These are phyloP conservation scores for Begonia masoniana DNA, from an alignment of 306 rosid genomes.

Conservation along the genomic window DNA sequence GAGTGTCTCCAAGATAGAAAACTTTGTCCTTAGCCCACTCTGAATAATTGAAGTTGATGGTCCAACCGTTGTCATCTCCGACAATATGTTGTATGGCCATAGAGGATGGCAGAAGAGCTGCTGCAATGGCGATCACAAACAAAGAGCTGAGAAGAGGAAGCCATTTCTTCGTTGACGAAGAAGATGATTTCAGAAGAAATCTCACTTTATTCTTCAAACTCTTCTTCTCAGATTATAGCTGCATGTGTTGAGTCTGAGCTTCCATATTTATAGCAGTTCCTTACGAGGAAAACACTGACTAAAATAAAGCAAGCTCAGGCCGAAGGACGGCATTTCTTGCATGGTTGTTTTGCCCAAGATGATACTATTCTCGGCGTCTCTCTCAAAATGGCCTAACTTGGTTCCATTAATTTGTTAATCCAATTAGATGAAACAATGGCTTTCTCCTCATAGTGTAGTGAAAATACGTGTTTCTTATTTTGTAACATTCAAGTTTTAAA, in stretches of 20 bases:
- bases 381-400: no score
- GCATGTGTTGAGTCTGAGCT: neutral
- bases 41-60: constrained; percentile 20
- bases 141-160: constrained; percentile 4
- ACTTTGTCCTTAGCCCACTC: constrained; percentile 29
- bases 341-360: no score
- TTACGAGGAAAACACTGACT: neutral
- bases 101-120: constrained; percentile 14
- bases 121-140: constrained; percentile 10
- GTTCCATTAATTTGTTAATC: no score
- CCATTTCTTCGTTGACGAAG: neutral
- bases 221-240: neutral
- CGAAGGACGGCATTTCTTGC: constrained; percentile 8
- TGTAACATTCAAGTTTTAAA: no score
- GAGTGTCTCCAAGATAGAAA: constrained; percentile 32
- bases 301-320: neutral
- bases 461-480: no score
- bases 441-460: no score
- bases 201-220: neutral
- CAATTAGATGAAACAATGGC: no score
- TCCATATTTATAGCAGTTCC: neutral
- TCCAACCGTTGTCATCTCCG: constrained; percentile 34
- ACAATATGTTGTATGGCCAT: constrained; percentile 22
- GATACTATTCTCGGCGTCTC: no score
- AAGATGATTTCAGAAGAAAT: no score